Evolutionary conservation across 1,139 yeast species (phyloP), one percentile per base, ranked within the genome.

Genomic region (Pichia terricola): DNA sequence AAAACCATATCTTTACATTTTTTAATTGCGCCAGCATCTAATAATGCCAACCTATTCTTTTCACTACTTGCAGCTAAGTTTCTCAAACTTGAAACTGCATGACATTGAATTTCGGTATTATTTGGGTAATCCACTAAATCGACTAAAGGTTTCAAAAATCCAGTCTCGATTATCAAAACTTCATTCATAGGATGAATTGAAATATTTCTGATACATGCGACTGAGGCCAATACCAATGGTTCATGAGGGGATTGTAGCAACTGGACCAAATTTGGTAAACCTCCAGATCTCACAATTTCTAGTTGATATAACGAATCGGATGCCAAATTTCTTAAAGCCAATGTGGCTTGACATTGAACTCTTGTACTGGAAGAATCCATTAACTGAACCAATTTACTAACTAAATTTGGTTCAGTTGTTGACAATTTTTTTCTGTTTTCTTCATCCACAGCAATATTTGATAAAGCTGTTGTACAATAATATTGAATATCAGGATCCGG

Each of bases 341-440:
- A 72, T 5, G 98, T 94, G 0, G 98, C 97, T 67, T 91, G 99
- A 64, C 99, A 91, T 66, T 91, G 97, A 33, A 91, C 96, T 55
- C 97, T 75, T 33, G 96, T 94, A 40, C 73, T 65, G 34, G 91
- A 79, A 3, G 95, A 84, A 61, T 87, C 94, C 98, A 94, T 91
- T 52, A 91, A 72, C 52, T 77, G 77, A 35, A 94, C 96, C 54
- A 91, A 73, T 62, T 88, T 94, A 49, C 82, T 70, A 5, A 91
- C 96, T 51, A 91, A 73, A 57, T 88, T 82, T n/a, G 96, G 96
- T 66, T 91, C 97, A 3, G 96, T 85, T 49, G 86, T 81, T 4
- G 96, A 80, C 53, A 91, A 72, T 60, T 85, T 85, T 62, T 83
- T 84, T 54, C 99, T 76, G 67, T 91, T 91, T 41, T 74, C 72